Base-by-base conservation (phyloP, 2,329 filamentous ascomycete species). In the Fusarium concolor region DNA sequence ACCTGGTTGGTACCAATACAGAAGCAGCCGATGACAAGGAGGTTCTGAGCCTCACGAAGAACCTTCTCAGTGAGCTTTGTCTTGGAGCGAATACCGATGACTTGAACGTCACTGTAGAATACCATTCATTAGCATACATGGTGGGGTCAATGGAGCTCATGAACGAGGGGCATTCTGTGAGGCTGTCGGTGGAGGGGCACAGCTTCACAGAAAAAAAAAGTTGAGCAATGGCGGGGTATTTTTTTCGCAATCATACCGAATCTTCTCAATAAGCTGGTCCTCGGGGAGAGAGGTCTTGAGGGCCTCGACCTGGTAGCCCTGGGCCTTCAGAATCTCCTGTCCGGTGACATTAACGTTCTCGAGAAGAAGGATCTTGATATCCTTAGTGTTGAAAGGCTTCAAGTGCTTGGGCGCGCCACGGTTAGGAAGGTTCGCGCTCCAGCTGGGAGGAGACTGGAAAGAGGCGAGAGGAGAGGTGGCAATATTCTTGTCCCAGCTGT, bases 1-100 rank as follows among this genome's bases (percentile, higher is more conserved):
- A 97, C 94, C 79, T 97, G 94, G 83, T 97, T 98, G 58, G 96
- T 99, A 70, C 96, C 96, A 75, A 99, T 99, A 80, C 96, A 99
- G 87, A 99, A 99, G 84, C 96, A 99, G 64, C 96, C 96, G 73
- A 98, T 89, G 65, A 97, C 96, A 61, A 98, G 91, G 54, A 99
- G 87, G 79, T 97, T 97, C 83, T 94, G 96, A 56, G 96, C 96
- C 78, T 96, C 90, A 57, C 88, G 86, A 64, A 99, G 86, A 28
- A 99, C 92, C 75, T 90, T 90, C 67, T 92, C 90, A 10, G 90
- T 95, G 77, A 99, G 87, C 83, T 96, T 97, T 33, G 96, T 99
- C 85, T 99, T 99, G 62, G 95, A 98, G 70, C 96, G 92, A 75
- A 99, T 98, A 70, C 96, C 96, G 77, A 99, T 96, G 75, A 98